A percentile compares a stretch with the other conserved stretches of the same genome.
These are phyloP conservation scores for Scheffersomyces quercinus DNA, from an alignment of 1,139 yeast genomes.

Conservation along the genomic window DNA sequence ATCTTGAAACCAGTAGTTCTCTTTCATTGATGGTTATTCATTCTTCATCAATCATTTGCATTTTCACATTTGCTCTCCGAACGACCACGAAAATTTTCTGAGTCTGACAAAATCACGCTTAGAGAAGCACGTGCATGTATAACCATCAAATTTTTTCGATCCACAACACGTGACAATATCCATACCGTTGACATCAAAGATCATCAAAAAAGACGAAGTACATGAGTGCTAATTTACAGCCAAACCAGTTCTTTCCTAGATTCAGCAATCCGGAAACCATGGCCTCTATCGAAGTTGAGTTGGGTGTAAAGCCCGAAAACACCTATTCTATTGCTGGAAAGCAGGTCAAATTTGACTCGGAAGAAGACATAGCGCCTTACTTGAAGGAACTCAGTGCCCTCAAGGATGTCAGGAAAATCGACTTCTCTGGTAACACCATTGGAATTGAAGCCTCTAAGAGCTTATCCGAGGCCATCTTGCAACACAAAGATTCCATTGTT, in stretches of 20 bases:
- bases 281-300: slow-evolving; percentile 27
- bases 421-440: slow-evolving; percentile 89
- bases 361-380: slow-evolving; percentile 70
- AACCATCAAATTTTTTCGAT: no score
- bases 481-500: slow-evolving; percentile 49
- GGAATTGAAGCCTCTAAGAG: slow-evolving; percentile 86
- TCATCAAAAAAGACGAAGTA: no score
- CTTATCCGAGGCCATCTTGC: slow-evolving; percentile 61
- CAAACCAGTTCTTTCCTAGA: no score
- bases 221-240: no score
- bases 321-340: slow-evolving; percentile 69
- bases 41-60: no score
- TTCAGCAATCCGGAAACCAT: slow-evolving; percentile 6
- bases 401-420: slow-evolving; percentile 55
- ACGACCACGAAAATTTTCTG: no score
- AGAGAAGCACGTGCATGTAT: no score
- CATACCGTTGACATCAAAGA: no score
- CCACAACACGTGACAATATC: no score
- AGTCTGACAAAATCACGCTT: no score
- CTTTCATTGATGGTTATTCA: no score
- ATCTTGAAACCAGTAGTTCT: neutral
- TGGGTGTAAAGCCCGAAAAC: slow-evolving; percentile 30
- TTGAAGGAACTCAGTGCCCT: slow-evolving; percentile 51
- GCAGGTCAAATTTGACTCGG: slow-evolving; percentile 72
- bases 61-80: no score